Conservation (phyloP, 495 filamentous ascomycete species). For the Talaromyces stipitatus region DNA sequence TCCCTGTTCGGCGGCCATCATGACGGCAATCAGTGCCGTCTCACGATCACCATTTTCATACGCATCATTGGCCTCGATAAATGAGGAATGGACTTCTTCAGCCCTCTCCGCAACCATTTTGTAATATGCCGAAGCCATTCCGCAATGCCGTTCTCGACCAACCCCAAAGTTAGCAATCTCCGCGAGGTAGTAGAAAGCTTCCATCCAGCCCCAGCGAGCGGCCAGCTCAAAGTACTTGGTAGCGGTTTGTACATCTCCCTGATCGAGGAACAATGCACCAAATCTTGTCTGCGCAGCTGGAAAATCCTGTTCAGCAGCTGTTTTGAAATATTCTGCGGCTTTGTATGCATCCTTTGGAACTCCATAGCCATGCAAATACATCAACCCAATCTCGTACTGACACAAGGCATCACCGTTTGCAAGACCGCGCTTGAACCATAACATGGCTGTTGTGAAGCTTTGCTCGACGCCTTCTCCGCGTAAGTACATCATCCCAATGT, state of each 20-base stretch:
- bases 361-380: constrained; percentile 82
- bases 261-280: constrained; percentile 82
- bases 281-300: constrained; percentile 76
- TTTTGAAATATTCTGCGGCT: constrained; percentile 74
- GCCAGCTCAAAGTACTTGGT: constrained; percentile 90
- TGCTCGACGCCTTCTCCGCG: constrained; percentile 86
- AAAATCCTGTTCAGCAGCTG: constrained; percentile 77
- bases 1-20: constrained; percentile 94
- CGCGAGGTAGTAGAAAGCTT: constrained; percentile 91
- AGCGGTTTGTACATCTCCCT: constrained; percentile 69
- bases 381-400: constrained; percentile 76
- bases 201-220: constrained; percentile 77
- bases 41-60: constrained; percentile 83
- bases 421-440: constrained; percentile 84
- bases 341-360: constrained; percentile 63
- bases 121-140: constrained; percentile 77
- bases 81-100: constrained; percentile 75
- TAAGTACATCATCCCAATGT: constrained; percentile 86
- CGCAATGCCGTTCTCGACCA: constrained; percentile 73
- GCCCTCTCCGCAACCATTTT: constrained; percentile 91
- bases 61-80: constrained; percentile 77
- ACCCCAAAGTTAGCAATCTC: constrained; percentile 80
- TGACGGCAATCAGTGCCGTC: constrained; percentile 70
- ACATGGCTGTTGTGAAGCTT: constrained; percentile 62
- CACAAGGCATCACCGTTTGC: constrained; percentile 75